phyloP scores from a whole-genome alignment of 176 grass and related monocot species.

The Zea luxurians region DNA sequence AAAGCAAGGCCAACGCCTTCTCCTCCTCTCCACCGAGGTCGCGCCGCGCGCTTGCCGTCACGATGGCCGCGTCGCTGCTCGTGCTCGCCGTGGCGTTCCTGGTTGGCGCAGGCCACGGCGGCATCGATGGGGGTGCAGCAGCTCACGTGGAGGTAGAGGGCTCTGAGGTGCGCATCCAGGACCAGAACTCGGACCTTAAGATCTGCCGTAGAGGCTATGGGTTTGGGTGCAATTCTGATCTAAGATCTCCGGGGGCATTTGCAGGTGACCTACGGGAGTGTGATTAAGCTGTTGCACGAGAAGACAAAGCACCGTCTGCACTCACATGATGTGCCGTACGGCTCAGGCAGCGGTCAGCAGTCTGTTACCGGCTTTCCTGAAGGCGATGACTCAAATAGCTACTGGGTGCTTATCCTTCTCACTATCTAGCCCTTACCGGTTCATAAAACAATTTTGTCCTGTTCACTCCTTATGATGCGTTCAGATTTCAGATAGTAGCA shows the following conservation, averaged over 20 bases:
- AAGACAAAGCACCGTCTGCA: conserved; percentile 75
- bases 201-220: conserved; percentile 8
- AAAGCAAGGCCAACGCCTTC: conserved; percentile 27
- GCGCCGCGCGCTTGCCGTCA: conserved; percentile 29
- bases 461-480: not conserved
- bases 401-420: conserved; percentile 53
- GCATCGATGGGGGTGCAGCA: conserved; percentile 29
- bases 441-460: not conserved
- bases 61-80: conserved; percentile 50
- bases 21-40: not conserved
- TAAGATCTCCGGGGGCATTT: conserved; percentile 25
- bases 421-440: not conserved
- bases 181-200: conserved; percentile 37
- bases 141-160: conserved; percentile 34
- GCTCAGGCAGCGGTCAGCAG: conserved; percentile 80
- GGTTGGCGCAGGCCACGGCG: conserved; percentile 17
- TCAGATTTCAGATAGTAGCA: not conserved
- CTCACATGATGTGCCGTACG: conserved; percentile 81
- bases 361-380: conserved; percentile 72
- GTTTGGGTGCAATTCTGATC: conserved; percentile 24
- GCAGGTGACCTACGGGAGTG: conserved; percentile 61
- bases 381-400: conserved; percentile 76
- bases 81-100: conserved; percentile 45
- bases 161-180: conserved; percentile 33
- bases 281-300: conserved; percentile 80